Percentiles rank a stretch among this genome's conserved stretches.
phyloP scores from a whole-genome alignment of 1,284 basidiomycete species.

The Tylopilus orsonianus region DNA sequence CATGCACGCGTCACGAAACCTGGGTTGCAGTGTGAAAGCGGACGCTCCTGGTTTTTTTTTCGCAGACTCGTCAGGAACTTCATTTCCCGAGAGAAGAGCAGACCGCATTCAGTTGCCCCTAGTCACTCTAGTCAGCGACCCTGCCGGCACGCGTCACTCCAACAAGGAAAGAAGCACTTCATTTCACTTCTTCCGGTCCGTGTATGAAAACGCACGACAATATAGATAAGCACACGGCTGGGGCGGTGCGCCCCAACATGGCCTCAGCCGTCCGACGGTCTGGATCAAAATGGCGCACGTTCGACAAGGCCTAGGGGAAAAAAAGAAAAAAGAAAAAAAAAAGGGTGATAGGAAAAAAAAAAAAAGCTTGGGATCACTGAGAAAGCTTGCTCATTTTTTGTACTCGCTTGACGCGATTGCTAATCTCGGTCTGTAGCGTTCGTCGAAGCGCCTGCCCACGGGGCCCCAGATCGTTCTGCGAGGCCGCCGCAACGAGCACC shows the following conservation, averaged over 20 bases:
- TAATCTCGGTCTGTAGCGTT: conserved; percentile 56
- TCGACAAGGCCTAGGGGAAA: background rate
- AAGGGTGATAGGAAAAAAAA: background rate
- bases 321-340: background rate
- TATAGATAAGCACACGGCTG: conserved; percentile 10
- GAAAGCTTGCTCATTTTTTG: conserved; percentile 50
- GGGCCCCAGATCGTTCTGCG: conserved; percentile 50
- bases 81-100: conserved; percentile 11
- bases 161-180: conserved; percentile 3
- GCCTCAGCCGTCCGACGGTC: background rate
- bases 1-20: conserved; percentile 3
- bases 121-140: conserved; percentile 7
- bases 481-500: conserved; percentile 67
- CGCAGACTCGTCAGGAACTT: conserved; percentile 10
- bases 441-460: conserved; percentile 41
- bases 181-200: conserved; percentile 10
- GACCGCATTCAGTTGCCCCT: background rate
- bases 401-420: conserved; percentile 60
- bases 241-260: conserved; percentile 1
- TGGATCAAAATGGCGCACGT: background rate
- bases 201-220: conserved; percentile 11
- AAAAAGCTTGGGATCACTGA: conserved; percentile 12
- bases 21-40: background rate
- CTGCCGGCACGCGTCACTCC: conserved; percentile 17
- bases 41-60: background rate